These are phyloP conservation scores for Globisporangium perplexum DNA, from an alignment of 352 stramenopile species.

Conservation along the genomic window DNA sequence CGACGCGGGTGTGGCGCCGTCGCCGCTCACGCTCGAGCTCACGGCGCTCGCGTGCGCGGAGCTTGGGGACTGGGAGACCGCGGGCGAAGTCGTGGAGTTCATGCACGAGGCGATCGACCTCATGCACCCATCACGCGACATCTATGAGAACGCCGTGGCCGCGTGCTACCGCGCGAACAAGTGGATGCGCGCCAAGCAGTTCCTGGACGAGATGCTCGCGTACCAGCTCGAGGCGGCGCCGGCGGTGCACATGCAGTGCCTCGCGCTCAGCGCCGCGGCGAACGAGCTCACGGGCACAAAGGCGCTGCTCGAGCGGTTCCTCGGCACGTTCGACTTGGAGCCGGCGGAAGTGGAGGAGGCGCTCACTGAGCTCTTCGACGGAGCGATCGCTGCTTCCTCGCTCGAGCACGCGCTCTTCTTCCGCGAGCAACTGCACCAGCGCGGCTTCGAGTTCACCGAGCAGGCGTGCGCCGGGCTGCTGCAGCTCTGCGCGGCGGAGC, in stretches of 20 bases:
- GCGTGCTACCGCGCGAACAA: constrained; percentile 46
- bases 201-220: constrained; percentile 55
- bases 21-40: constrained; percentile 66
- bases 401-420: constrained; percentile 56
- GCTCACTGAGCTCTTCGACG: constrained; percentile 34
- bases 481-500: constrained; percentile 35
- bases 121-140: constrained; percentile 58
- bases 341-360: constrained; percentile 30
- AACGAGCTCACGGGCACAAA: constrained; percentile 51
- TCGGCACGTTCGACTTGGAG: constrained; percentile 28
- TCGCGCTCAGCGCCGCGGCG: constrained; percentile 42
- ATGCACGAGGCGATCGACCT: constrained; percentile 66
- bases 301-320: constrained; percentile 35
- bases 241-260: constrained; percentile 42
- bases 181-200: constrained; percentile 66
- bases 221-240: constrained; percentile 48
- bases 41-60: constrained; percentile 47
- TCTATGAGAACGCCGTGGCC: constrained; percentile 69
- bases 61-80: constrained; percentile 45
- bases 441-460: constrained; percentile 23
- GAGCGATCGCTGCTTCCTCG: constrained; percentile 33
- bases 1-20: constrained; percentile 47
- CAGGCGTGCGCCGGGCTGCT: constrained; percentile 40
- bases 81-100: constrained; percentile 55
- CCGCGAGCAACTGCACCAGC: constrained; percentile 36